These are phyloP conservation scores for Corynascus novoguineensis DNA, from an alignment of 495 filamentous ascomycete species.

Conservation along the genomic window DNA sequence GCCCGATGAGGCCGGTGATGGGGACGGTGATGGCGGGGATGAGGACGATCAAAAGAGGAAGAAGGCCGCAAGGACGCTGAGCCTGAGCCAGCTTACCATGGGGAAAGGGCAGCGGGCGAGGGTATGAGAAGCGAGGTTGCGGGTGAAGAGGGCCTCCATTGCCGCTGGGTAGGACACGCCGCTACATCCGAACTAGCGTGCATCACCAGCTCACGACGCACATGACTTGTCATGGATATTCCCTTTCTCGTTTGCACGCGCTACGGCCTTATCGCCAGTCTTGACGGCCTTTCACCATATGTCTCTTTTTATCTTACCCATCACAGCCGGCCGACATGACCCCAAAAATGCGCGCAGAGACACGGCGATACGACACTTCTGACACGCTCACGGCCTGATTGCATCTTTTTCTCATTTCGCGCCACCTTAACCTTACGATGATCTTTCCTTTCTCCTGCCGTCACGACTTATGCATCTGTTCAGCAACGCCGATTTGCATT, in stretches of 20 bases:
- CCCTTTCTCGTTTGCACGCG: neutral
- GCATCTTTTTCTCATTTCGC: no score
- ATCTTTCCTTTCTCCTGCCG: no score
- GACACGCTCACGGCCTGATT: neutral
- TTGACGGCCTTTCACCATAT: no score
- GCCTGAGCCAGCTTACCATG: constrained; percentile 47
- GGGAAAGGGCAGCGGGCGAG: constrained; percentile 27
- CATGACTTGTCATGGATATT: no score
- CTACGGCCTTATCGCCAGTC: neutral
- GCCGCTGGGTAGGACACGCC: no score
- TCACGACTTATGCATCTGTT: neutral
- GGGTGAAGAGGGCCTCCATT: neutral
- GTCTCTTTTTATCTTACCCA: no score
- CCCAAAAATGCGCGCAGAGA: no score
- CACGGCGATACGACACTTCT: no score
- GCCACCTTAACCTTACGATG: no score
- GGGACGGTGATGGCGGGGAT: constrained; percentile 7
- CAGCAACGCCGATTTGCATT: neutral
- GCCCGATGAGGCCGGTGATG: constrained; percentile 25
- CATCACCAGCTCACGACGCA: no score
- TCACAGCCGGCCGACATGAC: no score
- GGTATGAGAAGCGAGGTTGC: constrained; percentile 8
- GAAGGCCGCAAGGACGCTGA: constrained; percentile 44
- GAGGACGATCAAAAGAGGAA: constrained; percentile 34
- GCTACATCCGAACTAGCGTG: no score